phyloP scores from a whole-genome alignment of 192 early-diverging fungal genomes.

The Linnemannia elongata region DNA sequence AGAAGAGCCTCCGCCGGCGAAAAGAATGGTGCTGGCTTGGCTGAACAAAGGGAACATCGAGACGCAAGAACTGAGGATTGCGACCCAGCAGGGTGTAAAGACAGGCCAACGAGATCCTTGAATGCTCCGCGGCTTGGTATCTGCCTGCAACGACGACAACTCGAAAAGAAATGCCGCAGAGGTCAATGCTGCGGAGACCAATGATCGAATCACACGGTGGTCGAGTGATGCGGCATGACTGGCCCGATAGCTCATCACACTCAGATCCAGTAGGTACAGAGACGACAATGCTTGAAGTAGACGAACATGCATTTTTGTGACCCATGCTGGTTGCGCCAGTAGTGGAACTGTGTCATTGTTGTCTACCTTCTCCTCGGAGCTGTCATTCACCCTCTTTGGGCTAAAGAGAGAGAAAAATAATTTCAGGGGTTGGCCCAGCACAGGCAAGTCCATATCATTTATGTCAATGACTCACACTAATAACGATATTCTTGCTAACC shows the following conservation, averaged over 20 bases:
- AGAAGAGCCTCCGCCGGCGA: not conserved
- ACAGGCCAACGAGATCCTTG: not conserved
- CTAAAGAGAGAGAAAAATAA: not conserved
- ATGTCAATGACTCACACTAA: not conserved
- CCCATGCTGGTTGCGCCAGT: not conserved
- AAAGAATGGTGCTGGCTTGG: not conserved
- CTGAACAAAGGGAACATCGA: not conserved
- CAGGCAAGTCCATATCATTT: not conserved
- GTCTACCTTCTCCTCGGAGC: not conserved
- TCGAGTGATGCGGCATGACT: not conserved
- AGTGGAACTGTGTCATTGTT: not conserved
- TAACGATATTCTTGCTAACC: not conserved
- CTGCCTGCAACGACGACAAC: not conserved
- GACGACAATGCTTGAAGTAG: not conserved
- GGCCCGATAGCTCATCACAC: not conserved
- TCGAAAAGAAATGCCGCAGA: not conserved
- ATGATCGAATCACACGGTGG: not conserved
- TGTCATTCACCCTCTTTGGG: not conserved
- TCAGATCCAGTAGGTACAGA: slow-evolving; percentile 7
- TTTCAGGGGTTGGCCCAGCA: not conserved
- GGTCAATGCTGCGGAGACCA: not conserved
- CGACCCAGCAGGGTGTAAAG: not conserved
- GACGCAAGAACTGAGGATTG: not conserved
- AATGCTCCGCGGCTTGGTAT: not conserved
- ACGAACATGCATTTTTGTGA: not conserved